Evolutionary conservation across 2,329 filamentous ascomycete genomes (phyloP).

Genomic region (Tympanopsis confertula): DNA sequence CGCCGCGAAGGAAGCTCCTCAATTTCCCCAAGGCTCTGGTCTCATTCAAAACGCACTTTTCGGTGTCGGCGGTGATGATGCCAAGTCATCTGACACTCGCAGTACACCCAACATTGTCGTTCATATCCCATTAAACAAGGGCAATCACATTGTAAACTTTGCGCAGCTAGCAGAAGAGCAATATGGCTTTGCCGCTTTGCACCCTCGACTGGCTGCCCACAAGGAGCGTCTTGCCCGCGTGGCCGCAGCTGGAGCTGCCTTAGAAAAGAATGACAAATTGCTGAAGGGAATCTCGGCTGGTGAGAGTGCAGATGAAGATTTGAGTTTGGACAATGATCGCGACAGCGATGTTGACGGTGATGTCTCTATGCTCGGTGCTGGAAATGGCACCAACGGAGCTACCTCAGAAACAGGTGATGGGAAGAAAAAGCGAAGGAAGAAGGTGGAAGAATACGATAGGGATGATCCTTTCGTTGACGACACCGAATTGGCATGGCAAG

Average conservation of each 20-base stretch:
- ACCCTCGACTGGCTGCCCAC: constrained; percentile 53
- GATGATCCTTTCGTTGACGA: constrained; percentile 47
- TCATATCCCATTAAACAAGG: constrained; percentile 44
- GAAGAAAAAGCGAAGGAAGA: constrained; percentile 28
- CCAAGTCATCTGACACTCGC: constrained; percentile 3
- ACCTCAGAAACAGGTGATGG: constrained; percentile 19
- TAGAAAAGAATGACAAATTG: constrained; percentile 36
- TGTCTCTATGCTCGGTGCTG: constrained; percentile 29
- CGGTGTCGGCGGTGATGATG: constrained; percentile 28
- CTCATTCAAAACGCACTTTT: constrained; percentile 48
- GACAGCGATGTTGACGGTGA: constrained; percentile 33
- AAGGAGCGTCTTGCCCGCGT: constrained; percentile 49
- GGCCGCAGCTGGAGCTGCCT: constrained; percentile 45
- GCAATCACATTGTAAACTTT: constrained; percentile 56
- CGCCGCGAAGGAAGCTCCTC: constrained; percentile 29
- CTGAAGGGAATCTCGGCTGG: background rate
- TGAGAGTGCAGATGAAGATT: background rate
- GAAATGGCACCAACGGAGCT: constrained; percentile 37
- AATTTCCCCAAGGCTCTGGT: constrained; percentile 41
- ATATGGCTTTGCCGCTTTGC: constrained; percentile 55
- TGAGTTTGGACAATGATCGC: background rate
- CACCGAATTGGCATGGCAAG: constrained; percentile 56
- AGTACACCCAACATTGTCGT: constrained; percentile 45
- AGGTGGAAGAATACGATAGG: constrained; percentile 42
- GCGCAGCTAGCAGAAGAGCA: constrained; percentile 55